A percentile compares a stretch with the other conserved stretches of the same genome.
Evolutionary conservation across 768 basidiomycete genomes (phyloP).

Genomic region (Leccinum broughii): DNA sequence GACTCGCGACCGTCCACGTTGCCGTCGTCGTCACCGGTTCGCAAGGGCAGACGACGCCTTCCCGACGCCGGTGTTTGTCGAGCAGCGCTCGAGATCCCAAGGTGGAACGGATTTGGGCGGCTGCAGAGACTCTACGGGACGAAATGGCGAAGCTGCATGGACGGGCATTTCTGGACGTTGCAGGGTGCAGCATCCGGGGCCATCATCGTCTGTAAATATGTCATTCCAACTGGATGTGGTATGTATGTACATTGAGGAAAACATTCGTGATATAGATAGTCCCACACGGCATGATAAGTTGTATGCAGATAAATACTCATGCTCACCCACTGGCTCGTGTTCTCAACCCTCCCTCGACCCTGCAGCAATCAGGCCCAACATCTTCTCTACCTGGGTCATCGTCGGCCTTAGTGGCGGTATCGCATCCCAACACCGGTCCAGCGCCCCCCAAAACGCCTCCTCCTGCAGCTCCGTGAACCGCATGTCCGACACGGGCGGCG

Average conservation of each 20-base stretch:
- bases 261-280: not conserved
- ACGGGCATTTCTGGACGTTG: constrained; percentile 15
- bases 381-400: constrained; percentile 40
- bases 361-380: constrained; percentile 12
- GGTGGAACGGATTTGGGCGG: constrained; percentile 25
- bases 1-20: too few relatives aligned
- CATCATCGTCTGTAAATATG: not conserved
- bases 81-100: not conserved
- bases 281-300: not conserved
- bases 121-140: constrained; percentile 9
- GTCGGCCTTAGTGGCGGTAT: constrained; percentile 40
- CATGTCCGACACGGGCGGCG: constrained; percentile 21
- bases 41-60: too few relatives aligned
- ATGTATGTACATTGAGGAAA: not conserved
- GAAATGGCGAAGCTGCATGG: constrained; percentile 17
- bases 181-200: not conserved
- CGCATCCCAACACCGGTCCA: constrained; percentile 49
- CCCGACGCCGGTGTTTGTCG: too few relatives aligned
- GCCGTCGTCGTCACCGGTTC: too few relatives aligned
- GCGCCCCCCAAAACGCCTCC: constrained; percentile 43
- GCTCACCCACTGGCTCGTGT: not conserved
- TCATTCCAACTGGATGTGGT: not conserved
- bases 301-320: not conserved
- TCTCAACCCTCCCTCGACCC: not conserved
- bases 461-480: constrained; percentile 21